Evolutionary conservation across 2,329 filamentous ascomycete species (phyloP).

Genomic region (Hypoxylon sp.): DNA sequence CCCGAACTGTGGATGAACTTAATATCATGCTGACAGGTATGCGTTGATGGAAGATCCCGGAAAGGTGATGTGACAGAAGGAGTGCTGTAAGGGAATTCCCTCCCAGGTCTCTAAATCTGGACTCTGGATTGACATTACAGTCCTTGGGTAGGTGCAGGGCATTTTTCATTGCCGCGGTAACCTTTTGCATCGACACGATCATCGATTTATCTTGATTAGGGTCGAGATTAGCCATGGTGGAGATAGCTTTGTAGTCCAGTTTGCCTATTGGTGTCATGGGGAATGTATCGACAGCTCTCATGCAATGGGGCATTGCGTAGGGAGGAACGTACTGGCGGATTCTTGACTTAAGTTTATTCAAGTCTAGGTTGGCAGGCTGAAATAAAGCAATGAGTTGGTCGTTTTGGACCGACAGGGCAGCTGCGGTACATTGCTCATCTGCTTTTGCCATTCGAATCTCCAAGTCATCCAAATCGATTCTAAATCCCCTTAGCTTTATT

Average conservation of each 20-base stretch:
- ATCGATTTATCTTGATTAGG: not conserved
- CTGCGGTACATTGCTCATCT: not conserved
- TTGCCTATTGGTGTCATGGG: slow-evolving; percentile 47
- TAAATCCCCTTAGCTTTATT: slow-evolving; percentile 42
- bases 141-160: not conserved
- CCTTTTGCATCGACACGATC: not conserved
- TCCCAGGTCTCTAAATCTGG: not conserved
- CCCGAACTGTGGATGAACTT: not conserved
- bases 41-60: not conserved
- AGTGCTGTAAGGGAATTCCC: not conserved
- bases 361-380: not conserved
- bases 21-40: not conserved
- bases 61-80: not conserved
- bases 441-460: slow-evolving; percentile 41
- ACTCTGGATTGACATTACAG: not conserved
- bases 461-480: slow-evolving; percentile 51
- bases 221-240: not conserved
- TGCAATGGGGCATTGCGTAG: slow-evolving; percentile 32
- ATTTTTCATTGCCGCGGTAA: not conserved
- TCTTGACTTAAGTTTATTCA: not conserved
- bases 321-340: not conserved
- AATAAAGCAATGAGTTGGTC: not conserved
- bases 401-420: not conserved
- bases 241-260: slow-evolving; percentile 46
- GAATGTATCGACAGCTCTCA: slow-evolving; percentile 40